A percentile compares a stretch with the other conserved stretches of the same genome.
These are phyloP conservation scores for Musa schizocarpa DNA, from an alignment of 176 grass and related monocot genomes.

Conservation along the genomic window DNA sequence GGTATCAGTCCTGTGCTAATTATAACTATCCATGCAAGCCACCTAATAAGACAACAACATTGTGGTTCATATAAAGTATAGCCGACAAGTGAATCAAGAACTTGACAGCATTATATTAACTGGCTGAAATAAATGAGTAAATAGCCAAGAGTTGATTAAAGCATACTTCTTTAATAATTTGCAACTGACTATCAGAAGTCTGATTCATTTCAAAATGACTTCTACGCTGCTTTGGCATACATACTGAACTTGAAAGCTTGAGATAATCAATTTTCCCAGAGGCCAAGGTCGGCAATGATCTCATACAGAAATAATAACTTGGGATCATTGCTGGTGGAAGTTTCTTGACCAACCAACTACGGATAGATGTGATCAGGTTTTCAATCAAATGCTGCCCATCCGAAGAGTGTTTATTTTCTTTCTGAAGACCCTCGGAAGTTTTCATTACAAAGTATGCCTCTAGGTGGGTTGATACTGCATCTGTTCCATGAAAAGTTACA, in stretches of 20 bases:
- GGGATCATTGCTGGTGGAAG: constrained; percentile 64
- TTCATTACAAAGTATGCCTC: constrained; percentile 64
- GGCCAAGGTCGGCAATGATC: constrained; percentile 53
- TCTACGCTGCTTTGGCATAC: constrained; percentile 16
- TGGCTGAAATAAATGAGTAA: constrained; percentile 11
- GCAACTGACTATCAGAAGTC: constrained; percentile 30
- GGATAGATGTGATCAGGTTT: constrained; percentile 43
- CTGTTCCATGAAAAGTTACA: constrained; percentile 42
- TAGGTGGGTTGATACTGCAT: constrained; percentile 30
- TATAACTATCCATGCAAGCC: neutral
- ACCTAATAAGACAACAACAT: neutral
- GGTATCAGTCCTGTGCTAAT: neutral
- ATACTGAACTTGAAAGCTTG: constrained; percentile 41
- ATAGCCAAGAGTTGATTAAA: neutral
- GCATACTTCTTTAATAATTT: constrained; percentile 59
- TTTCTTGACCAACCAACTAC: constrained; percentile 60
- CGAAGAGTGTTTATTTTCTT: constrained; percentile 10
- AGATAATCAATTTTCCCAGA: constrained; percentile 82
- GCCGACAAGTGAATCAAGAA: neutral
- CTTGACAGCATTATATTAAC: constrained; percentile 6
- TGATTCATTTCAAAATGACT: constrained; percentile 22
- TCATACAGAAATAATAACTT: constrained; percentile 35
- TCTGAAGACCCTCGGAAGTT: neutral
- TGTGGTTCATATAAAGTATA: neutral
- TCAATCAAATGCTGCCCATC: constrained; percentile 17